Percentiles rank a stretch among this genome's conserved stretches.
Evolutionary conservation across 2,329 filamentous ascomycete species (phyloP).

Genomic region (Thielaviopsis populi): DNA sequence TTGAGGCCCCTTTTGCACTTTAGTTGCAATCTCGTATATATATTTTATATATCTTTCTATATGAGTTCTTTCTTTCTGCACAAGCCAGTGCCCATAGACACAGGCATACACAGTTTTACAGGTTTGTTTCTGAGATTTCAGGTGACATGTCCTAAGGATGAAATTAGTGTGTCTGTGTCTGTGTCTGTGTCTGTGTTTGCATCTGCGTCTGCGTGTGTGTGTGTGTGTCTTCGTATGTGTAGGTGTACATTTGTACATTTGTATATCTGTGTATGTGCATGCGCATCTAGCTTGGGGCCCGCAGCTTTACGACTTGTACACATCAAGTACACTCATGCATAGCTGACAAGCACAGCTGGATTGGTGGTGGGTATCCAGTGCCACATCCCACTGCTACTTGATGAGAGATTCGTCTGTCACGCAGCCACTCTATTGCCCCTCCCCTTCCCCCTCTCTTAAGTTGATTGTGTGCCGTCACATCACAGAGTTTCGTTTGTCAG

Average conservation of each 20-base stretch:
- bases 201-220: not conserved
- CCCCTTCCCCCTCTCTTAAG: not conserved
- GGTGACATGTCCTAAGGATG: not conserved
- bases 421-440: not conserved
- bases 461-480: slow-evolving; percentile 1
- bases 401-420: not conserved
- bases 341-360: not conserved
- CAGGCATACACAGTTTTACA: not conserved
- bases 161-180: not conserved
- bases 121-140: not conserved
- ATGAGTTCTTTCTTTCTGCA: not conserved
- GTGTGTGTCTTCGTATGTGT: too few species aligned
- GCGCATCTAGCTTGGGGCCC: too few species aligned
- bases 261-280: not conserved
- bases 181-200: not conserved
- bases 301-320: too few species aligned
- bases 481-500: slow-evolving; percentile 2
- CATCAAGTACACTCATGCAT: not conserved
- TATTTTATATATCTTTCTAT: too few species aligned
- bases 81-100: not conserved
- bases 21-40: too few species aligned
- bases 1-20: not conserved
- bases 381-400: not conserved
- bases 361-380: not conserved
- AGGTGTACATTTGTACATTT: too few species aligned